phyloP scores from a whole-genome alignment of 2,329 filamentous ascomycete genomes.

The Graphilbum ipis-grandicollis region DNA sequence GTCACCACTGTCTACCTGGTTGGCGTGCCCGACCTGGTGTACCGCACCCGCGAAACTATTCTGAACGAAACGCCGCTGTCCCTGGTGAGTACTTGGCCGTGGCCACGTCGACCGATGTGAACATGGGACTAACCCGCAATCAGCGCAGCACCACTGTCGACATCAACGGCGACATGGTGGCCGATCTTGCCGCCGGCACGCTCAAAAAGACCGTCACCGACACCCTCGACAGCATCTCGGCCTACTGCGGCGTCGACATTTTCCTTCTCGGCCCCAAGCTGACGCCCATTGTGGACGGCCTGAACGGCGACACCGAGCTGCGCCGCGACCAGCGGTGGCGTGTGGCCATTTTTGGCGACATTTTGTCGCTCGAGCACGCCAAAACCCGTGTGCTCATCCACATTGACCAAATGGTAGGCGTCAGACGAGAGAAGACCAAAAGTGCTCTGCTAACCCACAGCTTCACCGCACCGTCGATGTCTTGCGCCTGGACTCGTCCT shows the following conservation, averaged over 20 bases:
- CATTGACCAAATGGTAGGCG: slow-evolving; percentile 84
- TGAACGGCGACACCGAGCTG: slow-evolving; percentile 64
- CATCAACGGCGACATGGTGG: slow-evolving; percentile 78
- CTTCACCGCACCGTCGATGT: slow-evolving; percentile 60
- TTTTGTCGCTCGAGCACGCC: slow-evolving; percentile 88
- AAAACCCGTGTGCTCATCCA: slow-evolving; percentile 93
- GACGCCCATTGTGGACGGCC: slow-evolving; percentile 55
- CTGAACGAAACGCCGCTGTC: slow-evolving; percentile 84
- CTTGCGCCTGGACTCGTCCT: slow-evolving; percentile 65
- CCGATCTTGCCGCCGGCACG: slow-evolving; percentile 49
- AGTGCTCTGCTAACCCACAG: slow-evolving; percentile 19
- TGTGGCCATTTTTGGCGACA: slow-evolving; percentile 86
- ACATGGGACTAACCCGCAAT: background rate
- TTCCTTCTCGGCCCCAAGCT: slow-evolving; percentile 87
- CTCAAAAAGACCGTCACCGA: slow-evolving; percentile 63
- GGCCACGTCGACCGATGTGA: too few species aligned
- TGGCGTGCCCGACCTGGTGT: slow-evolving; percentile 71
- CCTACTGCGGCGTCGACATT: slow-evolving; percentile 86
- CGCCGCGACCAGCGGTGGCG: slow-evolving; percentile 81
- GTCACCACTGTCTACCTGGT: slow-evolving; percentile 85
- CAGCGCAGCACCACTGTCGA: slow-evolving; percentile 88
- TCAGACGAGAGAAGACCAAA: background rate
- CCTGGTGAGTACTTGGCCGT: slow-evolving; percentile 46
- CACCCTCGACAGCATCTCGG: slow-evolving; percentile 73
- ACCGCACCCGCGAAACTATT: slow-evolving; percentile 77